A percentile compares a stretch with the other conserved stretches of the same genome.
Conservation (phyloP, 2,329 filamentous ascomycete species). For the Coniella vitis region DNA sequence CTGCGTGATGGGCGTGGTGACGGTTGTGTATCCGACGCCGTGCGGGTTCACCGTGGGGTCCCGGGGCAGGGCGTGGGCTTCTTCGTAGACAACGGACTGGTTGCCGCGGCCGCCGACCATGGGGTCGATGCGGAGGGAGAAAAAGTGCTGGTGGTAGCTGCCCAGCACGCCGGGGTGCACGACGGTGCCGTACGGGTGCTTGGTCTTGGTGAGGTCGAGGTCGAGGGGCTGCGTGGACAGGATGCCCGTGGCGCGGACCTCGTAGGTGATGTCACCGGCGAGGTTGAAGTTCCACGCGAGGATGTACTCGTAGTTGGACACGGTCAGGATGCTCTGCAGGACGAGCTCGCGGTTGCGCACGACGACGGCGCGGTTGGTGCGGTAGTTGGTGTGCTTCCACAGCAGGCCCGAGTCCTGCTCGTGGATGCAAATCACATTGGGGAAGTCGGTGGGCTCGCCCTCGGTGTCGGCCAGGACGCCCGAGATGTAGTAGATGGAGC, state of each 20-base stretch:
- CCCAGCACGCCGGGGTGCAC: conserved; percentile 57
- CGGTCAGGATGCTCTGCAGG: conserved; percentile 49
- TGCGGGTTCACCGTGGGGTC: conserved; percentile 36
- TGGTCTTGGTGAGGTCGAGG: conserved; percentile 45
- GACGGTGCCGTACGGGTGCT: conserved; percentile 49
- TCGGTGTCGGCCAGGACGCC: conserved; percentile 14
- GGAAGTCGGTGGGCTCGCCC: conserved; percentile 11
- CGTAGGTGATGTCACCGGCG: conserved; percentile 28
- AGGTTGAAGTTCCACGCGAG: conserved; percentile 37
- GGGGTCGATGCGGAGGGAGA: conserved; percentile 59
- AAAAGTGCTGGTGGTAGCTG: conserved; percentile 70
- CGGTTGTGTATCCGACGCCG: conserved; percentile 41
- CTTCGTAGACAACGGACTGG: conserved; percentile 49
- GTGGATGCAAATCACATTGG: conserved; percentile 49
- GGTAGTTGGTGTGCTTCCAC: conserved; percentile 51
- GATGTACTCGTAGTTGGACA: conserved; percentile 49
- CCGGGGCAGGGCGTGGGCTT: conserved; percentile 47
- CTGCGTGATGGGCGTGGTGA: conserved; percentile 38
- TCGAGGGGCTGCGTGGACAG: conserved; percentile 46
- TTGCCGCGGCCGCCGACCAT: conserved; percentile 51
- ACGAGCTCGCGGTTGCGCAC: conserved; percentile 45
- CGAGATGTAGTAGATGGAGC: conserved; percentile 43
- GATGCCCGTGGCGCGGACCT: conserved; percentile 35
- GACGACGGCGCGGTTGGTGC: conserved; percentile 44
- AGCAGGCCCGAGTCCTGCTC: conserved; percentile 51